A percentile compares a stretch with the other conserved stretches of the same genome.
phyloP scores from a whole-genome alignment of 2,329 filamentous ascomycete genomes.

The Fusarium heterosporum region DNA sequence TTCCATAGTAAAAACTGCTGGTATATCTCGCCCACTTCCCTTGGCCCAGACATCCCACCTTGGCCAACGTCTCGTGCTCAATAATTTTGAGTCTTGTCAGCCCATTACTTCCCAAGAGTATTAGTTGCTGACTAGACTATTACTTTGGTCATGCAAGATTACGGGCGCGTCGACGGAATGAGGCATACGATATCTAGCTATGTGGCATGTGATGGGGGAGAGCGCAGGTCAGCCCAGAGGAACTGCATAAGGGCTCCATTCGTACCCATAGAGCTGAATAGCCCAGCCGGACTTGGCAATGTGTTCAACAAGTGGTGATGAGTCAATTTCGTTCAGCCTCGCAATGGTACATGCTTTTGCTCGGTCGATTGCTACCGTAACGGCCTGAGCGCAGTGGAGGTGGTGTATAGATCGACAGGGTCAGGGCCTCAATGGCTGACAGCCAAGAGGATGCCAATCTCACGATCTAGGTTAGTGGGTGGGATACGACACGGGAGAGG shows the following conservation, averaged over 20 bases:
- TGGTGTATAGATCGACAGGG: constrained; percentile 6
- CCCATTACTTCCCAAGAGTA: constrained; percentile 24
- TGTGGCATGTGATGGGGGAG: constrained; percentile 12
- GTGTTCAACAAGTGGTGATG: constrained; percentile 2
- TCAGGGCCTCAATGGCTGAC: constrained; percentile 1
- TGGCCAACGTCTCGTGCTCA: constrained; percentile 11
- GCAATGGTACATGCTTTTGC: not conserved
- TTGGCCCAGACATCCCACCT: constrained; percentile 5
- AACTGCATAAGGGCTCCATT: constrained; percentile 16
- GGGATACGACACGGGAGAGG: not conserved
- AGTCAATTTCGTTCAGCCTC: constrained; percentile 4
- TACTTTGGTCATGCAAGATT: constrained; percentile 33
- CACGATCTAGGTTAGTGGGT: constrained; percentile 15
- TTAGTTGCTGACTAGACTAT: constrained; percentile 17
- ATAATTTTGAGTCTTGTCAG: constrained; percentile 20
- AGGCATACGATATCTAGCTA: constrained; percentile 2
- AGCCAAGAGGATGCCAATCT: constrained; percentile 8
- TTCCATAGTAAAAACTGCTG: not conserved
- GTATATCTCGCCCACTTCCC: constrained; percentile 15
- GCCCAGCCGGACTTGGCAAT: constrained; percentile 15
- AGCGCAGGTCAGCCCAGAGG: constrained; percentile 13
- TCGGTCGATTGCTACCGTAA: not conserved
- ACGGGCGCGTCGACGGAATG: constrained; percentile 28
- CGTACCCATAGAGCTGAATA: constrained; percentile 16
- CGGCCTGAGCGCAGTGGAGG: not conserved